Conservation (phyloP, 176 grass and related monocot species). For the Lolium rigidum region DNA sequence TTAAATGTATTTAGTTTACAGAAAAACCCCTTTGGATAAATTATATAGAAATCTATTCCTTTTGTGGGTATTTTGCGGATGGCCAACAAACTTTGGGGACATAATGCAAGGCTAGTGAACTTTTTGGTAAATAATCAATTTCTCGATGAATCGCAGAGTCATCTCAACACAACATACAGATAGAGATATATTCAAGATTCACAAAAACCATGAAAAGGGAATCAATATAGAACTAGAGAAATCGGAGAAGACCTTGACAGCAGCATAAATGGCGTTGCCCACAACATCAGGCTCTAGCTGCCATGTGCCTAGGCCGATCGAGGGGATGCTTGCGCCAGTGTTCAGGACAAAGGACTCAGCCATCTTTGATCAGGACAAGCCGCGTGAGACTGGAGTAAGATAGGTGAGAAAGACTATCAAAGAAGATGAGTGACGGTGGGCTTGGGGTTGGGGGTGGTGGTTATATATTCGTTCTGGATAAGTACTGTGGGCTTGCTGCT, state of each 20-base stretch:
- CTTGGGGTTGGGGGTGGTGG: not conserved
- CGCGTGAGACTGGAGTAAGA: not conserved
- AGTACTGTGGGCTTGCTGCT: not conserved
- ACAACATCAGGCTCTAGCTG: slow-evolving; percentile 40
- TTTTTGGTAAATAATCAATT: too few species aligned
- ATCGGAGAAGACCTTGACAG: slow-evolving; percentile 54
- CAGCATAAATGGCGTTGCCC: not conserved
- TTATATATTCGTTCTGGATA: not conserved
- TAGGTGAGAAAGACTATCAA: not conserved
- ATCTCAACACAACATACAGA: not conserved
- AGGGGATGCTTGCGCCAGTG: slow-evolving; percentile 34
- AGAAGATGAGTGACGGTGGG: not conserved
- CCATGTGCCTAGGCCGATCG: slow-evolving; percentile 62
- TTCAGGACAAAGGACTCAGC: slow-evolving; percentile 45
- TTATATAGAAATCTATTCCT: too few species aligned
- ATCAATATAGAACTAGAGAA: not conserved
- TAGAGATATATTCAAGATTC: slow-evolving; percentile 3
- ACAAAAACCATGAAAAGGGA: not conserved
- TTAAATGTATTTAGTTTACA: too few species aligned
- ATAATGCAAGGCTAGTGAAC: not conserved
- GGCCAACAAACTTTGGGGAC: too few species aligned
- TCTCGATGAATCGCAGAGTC: not conserved
- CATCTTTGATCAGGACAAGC: not conserved
- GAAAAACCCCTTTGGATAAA: too few species aligned
- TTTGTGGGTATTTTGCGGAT: too few species aligned